These are phyloP conservation scores for Salisapilia sapeloensis DNA, from an alignment of 352 stramenopile genomes.

Conservation along the genomic window DNA sequence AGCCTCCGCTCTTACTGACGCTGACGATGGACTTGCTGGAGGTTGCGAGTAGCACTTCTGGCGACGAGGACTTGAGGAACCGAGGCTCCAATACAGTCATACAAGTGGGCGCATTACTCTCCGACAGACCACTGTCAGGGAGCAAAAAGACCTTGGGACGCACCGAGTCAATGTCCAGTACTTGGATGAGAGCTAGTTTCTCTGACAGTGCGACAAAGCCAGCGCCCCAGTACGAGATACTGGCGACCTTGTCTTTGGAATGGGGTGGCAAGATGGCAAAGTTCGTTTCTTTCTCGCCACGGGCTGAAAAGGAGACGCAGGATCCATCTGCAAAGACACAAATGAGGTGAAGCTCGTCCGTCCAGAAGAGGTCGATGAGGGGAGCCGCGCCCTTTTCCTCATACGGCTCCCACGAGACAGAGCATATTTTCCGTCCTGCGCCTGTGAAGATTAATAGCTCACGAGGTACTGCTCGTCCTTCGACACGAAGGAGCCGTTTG, in stretches of 20 bases:
- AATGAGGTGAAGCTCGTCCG: conserved; percentile 61
- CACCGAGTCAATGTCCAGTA: conserved; percentile 63
- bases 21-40: conserved; percentile 82
- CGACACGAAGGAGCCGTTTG: conserved; percentile 56
- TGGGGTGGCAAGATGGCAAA: conserved; percentile 44
- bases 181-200: conserved; percentile 69
- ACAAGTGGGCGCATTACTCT: conserved; percentile 59
- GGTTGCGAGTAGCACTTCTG: conserved; percentile 88
- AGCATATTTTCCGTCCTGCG: conserved; percentile 34
- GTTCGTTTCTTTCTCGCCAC: conserved; percentile 51
- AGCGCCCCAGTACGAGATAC: conserved; percentile 51
- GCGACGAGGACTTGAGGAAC: conserved; percentile 81
- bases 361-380: conserved; percentile 64
- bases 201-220: conserved; percentile 64
- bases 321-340: conserved; percentile 61
- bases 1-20: conserved; percentile 47
- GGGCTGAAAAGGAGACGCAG: conserved; percentile 52
- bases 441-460: conserved; percentile 62
- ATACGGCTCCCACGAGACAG: conserved; percentile 45
- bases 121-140: conserved; percentile 51
- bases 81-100: conserved; percentile 88
- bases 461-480: conserved; percentile 26
- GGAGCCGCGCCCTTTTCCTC: conserved; percentile 33
- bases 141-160: conserved; percentile 58
- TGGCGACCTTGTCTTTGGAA: conserved; percentile 65